phyloP scores from a whole-genome alignment of 2,329 filamentous ascomycete genomes.

The Colletotrichum sojae region DNA sequence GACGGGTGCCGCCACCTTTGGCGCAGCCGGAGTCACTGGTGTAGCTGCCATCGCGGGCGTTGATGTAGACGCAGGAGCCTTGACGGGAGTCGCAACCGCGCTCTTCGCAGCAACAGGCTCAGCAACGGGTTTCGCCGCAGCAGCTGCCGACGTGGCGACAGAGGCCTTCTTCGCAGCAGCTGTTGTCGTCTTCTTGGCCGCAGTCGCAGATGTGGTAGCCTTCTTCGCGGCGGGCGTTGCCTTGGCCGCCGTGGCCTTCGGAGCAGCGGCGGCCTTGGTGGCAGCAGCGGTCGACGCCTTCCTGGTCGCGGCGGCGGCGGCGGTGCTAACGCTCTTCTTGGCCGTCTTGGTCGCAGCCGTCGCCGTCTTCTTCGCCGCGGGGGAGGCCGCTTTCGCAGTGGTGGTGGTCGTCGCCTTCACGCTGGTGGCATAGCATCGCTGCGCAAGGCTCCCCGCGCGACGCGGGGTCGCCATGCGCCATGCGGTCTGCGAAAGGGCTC shows the following conservation, averaged over 20 bases:
- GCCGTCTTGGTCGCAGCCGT: constrained; percentile 23
- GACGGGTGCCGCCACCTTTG: not conserved
- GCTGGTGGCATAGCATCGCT: constrained; percentile 39
- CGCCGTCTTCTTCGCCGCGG: constrained; percentile 17
- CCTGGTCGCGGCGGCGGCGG: constrained; percentile 17
- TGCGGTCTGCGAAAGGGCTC: constrained; percentile 20
- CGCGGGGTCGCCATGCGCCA: constrained; percentile 16
- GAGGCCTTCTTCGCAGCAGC: not conserved
- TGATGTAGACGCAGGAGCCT: not conserved
- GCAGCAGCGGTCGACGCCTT: constrained; percentile 8
- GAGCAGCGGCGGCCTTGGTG: not conserved
- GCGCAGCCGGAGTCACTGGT: not conserved
- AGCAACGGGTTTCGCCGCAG: not conserved
- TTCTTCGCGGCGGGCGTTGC: constrained; percentile 22
- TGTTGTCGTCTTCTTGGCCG: not conserved
- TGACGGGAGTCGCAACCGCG: not conserved
- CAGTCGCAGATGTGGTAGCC: constrained; percentile 2
- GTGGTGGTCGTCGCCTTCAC: constrained; percentile 12
- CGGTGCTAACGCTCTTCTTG: constrained; percentile 37
- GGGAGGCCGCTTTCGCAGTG: not conserved
- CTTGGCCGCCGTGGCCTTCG: constrained; percentile 6
- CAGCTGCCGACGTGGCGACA: not conserved
- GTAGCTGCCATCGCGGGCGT: not conserved
- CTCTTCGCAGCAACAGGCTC: constrained; percentile 1
- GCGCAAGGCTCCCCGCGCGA: constrained; percentile 15